phyloP scores from a whole-genome alignment of 1,284 basidiomycete species.

The Prillingera fragicola region DNA sequence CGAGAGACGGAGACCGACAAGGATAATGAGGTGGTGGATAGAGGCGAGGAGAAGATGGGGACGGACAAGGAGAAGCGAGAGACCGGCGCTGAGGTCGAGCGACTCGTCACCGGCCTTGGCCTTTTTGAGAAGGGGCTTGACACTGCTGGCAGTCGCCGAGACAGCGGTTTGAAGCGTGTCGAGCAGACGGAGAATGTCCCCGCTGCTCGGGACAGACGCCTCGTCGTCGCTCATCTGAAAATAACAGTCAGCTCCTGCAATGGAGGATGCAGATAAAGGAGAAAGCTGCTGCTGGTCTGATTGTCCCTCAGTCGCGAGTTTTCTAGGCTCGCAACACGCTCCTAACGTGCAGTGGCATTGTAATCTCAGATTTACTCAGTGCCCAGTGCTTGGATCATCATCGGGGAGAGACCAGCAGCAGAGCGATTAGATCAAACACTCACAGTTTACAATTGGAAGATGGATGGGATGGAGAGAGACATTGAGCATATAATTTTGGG shows the following conservation, averaged over 20 bases:
- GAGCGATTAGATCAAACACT: too few species aligned
- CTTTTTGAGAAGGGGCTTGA: conserved; percentile 40
- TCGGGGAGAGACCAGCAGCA: too few species aligned
- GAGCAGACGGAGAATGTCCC: conserved; percentile 35
- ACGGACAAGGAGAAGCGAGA: conserved; percentile 85
- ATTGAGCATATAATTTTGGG: background rate
- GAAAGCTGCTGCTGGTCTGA: background rate
- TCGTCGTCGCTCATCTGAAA: conserved; percentile 23
- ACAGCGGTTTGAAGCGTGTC: conserved; percentile 40
- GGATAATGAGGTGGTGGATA: conserved; percentile 74
- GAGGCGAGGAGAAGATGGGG: conserved; percentile 81
- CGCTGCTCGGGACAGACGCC: conserved; percentile 18
- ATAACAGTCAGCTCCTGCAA: background rate
- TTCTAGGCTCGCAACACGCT: conserved; percentile 51
- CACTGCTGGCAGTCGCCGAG: conserved; percentile 36
- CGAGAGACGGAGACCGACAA: conserved; percentile 56
- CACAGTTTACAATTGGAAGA: too few species aligned
- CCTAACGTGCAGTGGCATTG: conserved; percentile 42
- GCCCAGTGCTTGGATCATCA: conserved; percentile 49
- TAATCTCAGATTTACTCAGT: conserved; percentile 46
- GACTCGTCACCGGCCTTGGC: conserved; percentile 45
- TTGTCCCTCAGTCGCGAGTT: conserved; percentile 49
- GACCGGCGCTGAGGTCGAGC: conserved; percentile 68
- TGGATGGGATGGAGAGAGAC: too few species aligned
- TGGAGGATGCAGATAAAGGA: too few species aligned